Base-by-base conservation (phyloP, 768 basidiomycete species). In the Pulveroboletus sp. region DNA sequence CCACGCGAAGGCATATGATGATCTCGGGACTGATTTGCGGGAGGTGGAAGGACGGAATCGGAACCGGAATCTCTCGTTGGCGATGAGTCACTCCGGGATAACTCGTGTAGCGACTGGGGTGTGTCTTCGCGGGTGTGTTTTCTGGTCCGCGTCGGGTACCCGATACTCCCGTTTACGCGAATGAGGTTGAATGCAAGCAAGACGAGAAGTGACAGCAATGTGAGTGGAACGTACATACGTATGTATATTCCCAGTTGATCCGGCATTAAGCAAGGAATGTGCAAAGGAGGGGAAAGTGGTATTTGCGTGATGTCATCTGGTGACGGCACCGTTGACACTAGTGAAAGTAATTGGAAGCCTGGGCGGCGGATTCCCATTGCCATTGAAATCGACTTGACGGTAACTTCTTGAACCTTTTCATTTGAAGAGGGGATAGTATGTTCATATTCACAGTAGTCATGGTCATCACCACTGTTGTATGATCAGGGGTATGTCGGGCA, bases 371-470 rank as follows among this genome's bases (percentile, higher is more conserved):
- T 79, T 27, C 89, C 90, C 82, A 92, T 89, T 4, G 85, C 87
- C 76, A 93, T 90, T 12, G 91, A 92, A 60, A 96, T 75, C 2
- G 91, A 86, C 65, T 93, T 96, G 61, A 97, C 80, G 0, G 91
- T 89, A 17, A 94, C 76, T 70, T 98, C 94, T 43, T 76, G 78
- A 12, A 81, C 71, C 30, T 67, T 67, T 22, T 56, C 34, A 9
- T 47, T 24, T 24, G 58, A 53, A 6, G 51, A 55, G 22, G 54
- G 50, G 45, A 66, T 63, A 54, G 68, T 56, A 64, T 85, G 81
- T 63, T 73, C 72, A 61, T 83, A 81, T 71, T 89, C 89, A 68
- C 95, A 98, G 56, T 94, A 92, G 60, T 97, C 95, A 64, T 96
- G 93, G 62, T 97, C 93, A 66, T 97, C 93, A 6, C 91, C 95